Evolutionary conservation across 2,329 filamentous ascomycete species (phyloP).

Genomic region (Fusarium sp.): DNA sequence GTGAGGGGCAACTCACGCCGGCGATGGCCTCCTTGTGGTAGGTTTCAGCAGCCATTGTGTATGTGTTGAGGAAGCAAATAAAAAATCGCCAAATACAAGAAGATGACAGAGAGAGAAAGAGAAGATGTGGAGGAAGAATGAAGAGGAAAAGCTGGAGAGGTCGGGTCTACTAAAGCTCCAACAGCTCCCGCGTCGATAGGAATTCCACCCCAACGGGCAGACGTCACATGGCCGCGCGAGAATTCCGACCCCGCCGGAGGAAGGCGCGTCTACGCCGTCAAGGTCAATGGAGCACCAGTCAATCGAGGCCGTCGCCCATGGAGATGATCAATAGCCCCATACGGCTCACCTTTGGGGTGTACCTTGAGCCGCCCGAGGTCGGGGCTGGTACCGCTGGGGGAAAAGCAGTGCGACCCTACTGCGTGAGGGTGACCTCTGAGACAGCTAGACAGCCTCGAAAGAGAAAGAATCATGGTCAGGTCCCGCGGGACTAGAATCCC

Average conservation of each 20-base stretch:
- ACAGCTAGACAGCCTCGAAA: background rate
- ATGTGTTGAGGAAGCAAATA: background rate
- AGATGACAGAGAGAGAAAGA: background rate
- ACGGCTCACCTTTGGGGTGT: constrained; percentile 8
- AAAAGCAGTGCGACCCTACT: constrained; percentile 11
- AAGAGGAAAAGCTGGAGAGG: background rate
- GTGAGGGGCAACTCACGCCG: constrained; percentile 38
- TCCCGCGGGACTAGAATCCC: constrained; percentile 12
- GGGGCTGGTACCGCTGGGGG: constrained; percentile 11
- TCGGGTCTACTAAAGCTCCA: constrained; percentile 30
- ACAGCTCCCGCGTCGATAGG: constrained; percentile 7
- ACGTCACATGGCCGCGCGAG: constrained; percentile 42
- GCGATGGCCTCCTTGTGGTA: constrained; percentile 46
- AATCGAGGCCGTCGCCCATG: background rate
- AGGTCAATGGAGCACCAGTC: background rate
- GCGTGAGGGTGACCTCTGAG: background rate
- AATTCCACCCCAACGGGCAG: constrained; percentile 7
- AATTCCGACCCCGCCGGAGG: constrained; percentile 35
- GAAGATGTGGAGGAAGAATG: background rate
- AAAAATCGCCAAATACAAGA: constrained; percentile 19
- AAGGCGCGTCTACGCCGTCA: constrained; percentile 9
- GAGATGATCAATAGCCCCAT: background rate
- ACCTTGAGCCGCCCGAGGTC: constrained; percentile 31
- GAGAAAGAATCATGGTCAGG: background rate
- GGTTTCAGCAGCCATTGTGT: constrained; percentile 42